A percentile compares a stretch with the other conserved stretches of the same genome.
Evolutionary conservation across 2,329 filamentous ascomycete genomes (phyloP).

Genomic region (Cercospora berteroae): DNA sequence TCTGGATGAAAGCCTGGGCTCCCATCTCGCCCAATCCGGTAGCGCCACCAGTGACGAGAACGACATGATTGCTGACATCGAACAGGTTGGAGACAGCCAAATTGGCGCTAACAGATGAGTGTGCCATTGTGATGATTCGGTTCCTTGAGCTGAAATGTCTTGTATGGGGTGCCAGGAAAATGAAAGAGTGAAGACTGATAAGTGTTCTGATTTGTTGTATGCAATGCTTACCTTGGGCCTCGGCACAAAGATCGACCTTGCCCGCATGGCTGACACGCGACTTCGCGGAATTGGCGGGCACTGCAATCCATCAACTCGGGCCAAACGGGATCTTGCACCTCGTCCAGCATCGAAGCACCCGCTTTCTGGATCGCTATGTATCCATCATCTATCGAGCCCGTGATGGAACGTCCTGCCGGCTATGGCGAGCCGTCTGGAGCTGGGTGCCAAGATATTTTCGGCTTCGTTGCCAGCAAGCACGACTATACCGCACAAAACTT

Average conservation of each 20-base stretch:
- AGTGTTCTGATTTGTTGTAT: background rate
- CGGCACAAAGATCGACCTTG: background rate
- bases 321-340: no score
- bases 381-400: background rate
- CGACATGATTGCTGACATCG: conserved; percentile 41
- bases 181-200: background rate
- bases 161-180: background rate
- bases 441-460: background rate
- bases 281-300: background rate
- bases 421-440: background rate
- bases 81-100: conserved; percentile 35
- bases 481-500: background rate
- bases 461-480: background rate
- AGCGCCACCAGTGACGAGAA: conserved; percentile 47
- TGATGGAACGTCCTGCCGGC: background rate
- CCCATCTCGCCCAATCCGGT: conserved; percentile 50
- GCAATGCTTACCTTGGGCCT: background rate
- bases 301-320: background rate
- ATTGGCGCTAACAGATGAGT: conserved; percentile 33
- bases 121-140: conserved; percentile 28
- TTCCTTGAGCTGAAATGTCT: background rate
- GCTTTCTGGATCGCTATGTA: no score
- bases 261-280: background rate
- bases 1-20: conserved; percentile 49
- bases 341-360: no score